A percentile compares a stretch with the other conserved stretches of the same genome.
Evolutionary conservation across 345 rosid genomes (phyloP).

Genomic region (Eucalyptus erythrocorys): DNA sequence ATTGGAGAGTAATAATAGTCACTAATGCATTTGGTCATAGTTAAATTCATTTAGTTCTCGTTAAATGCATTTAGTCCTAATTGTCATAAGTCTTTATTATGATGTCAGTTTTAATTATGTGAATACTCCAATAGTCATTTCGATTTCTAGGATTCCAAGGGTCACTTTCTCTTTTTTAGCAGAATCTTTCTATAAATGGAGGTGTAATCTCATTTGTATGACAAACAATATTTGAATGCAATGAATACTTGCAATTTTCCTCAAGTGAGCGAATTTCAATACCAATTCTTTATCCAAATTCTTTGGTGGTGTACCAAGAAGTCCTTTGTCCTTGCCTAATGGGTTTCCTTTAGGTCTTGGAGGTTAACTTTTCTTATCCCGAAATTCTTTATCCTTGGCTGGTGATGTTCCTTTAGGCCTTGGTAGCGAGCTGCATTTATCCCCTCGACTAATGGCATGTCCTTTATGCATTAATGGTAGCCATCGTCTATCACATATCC

Average conservation of each 20-base stretch:
- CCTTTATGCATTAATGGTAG: not conserved
- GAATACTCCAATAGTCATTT: not conserved
- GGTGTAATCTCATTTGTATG: not conserved
- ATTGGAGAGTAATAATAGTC: not conserved
- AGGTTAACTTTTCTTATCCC: not conserved
- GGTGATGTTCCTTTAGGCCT: not conserved
- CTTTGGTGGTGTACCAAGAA: not conserved
- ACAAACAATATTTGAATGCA: not conserved
- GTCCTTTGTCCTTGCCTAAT: not conserved
- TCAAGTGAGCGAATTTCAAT: not conserved
- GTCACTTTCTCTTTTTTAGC: not conserved
- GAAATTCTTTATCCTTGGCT: no score
- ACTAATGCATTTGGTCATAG: not conserved
- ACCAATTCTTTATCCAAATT: not conserved
- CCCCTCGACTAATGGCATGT: fast-evolving
- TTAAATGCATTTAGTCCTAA: not conserved
- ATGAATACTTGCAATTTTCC: not conserved
- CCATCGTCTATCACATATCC: not conserved
- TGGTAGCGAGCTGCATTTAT: not conserved
- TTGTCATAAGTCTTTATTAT: fast-evolving
- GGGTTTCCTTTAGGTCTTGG: not conserved
- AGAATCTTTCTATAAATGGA: not conserved
- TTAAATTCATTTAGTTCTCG: not conserved
- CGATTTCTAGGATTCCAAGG: not conserved
- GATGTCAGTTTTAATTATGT: not conserved